Evolutionary conservation across 1,284 basidiomycete genomes (phyloP).

Genomic region (Ceratobasidium sp.): DNA sequence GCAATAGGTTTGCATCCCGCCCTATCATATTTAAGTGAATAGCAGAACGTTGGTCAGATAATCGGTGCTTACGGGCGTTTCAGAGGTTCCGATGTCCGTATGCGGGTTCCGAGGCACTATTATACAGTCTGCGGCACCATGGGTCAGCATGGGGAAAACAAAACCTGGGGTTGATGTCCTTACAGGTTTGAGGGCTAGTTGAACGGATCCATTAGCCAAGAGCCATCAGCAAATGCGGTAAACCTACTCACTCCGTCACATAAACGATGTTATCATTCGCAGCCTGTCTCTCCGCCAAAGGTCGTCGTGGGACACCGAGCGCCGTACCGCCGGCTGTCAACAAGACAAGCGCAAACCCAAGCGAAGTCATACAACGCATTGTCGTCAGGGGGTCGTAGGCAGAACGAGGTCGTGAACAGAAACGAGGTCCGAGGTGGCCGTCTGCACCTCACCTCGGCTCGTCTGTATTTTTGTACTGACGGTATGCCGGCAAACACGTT

Average conservation of each 20-base stretch:
- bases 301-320: neutral
- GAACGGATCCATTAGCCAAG: neutral
- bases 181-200: slow-evolving; percentile 32
- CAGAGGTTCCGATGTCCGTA: slow-evolving; percentile 44
- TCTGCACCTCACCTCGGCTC: neutral
- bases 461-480: neutral
- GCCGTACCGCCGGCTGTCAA: neutral
- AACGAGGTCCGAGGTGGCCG: neutral
- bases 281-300: slow-evolving; percentile 4
- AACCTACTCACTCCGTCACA: slow-evolving; percentile 24
- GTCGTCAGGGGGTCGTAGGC: neutral
- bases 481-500: neutral
- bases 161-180: neutral
- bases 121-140: slow-evolving; percentile 13
- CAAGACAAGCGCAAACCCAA: neutral
- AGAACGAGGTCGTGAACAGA: neutral
- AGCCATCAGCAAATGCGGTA: neutral
- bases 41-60: neutral
- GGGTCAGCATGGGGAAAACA: neutral
- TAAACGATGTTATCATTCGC: slow-evolving; percentile 39
- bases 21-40: slow-evolving; percentile 17
- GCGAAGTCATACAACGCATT: neutral
- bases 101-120: slow-evolving; percentile 41
- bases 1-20: slow-evolving; percentile 46
- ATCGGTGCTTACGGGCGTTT: slow-evolving; percentile 26